Percentiles rank a stretch among this genome's conserved stretches.
These are phyloP conservation scores for Euphorbia schlechtendalii DNA, from an alignment of 441 rosid genomes.

Conservation along the genomic window DNA sequence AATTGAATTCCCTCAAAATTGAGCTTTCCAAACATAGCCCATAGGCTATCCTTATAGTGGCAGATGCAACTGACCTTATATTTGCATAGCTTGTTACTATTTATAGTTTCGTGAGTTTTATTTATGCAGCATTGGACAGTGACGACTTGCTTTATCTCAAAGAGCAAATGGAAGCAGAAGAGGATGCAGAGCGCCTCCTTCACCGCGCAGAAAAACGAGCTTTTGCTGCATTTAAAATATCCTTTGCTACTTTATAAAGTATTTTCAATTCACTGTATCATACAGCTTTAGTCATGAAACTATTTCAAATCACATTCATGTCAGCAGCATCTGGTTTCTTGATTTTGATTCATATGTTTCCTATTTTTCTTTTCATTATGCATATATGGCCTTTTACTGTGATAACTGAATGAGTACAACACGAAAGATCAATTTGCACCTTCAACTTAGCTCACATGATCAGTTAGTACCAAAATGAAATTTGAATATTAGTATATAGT, in stretches of 20 bases:
- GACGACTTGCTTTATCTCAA: conserved; percentile 94
- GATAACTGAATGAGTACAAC: neutral
- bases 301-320: no score
- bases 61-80: neutral
- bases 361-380: neutral
- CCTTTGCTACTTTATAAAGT: conserved; percentile 33
- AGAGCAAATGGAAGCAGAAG: conserved; percentile 99
- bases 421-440: no score
- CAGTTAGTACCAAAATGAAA: neutral
- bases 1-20: no score
- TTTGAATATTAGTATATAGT: neutral
- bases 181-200: conserved; percentile 94
- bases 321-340: neutral
- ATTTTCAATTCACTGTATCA: no score
- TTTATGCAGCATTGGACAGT: conserved; percentile 89
- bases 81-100: conserved; percentile 4
- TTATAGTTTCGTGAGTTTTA: conserved; percentile 29
- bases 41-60: no score
- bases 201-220: conserved; percentile 97
- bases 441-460: neutral
- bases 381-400: neutral
- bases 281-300: no score
- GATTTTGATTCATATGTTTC: neutral
- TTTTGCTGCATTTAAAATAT: conserved; percentile 94
- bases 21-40: no score